Conservation (phyloP, 345 rosid genomes). For the Dipteronia dyeriana region DNA sequence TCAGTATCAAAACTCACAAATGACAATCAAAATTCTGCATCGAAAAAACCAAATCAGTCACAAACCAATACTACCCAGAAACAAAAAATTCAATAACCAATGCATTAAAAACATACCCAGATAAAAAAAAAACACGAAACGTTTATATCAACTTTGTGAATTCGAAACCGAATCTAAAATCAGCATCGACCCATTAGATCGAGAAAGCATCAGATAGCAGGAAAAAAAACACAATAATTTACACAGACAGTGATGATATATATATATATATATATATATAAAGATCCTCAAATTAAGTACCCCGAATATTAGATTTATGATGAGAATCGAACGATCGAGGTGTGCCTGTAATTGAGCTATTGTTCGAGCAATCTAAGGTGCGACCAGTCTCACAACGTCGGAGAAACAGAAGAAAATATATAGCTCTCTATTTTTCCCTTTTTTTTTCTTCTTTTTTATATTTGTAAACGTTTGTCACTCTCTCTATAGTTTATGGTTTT, state of each 20-base stretch:
- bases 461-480: constrained; percentile 5
- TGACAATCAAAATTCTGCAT: constrained; percentile 20
- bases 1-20: constrained; percentile 15
- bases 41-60: constrained; percentile 26
- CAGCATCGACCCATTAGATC: constrained; percentile 25
- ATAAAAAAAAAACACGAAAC: constrained; percentile 1
- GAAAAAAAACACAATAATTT: neutral
- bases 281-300: constrained; percentile 24
- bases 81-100: constrained; percentile 19
- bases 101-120: constrained; percentile 29
- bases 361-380: constrained; percentile 35
- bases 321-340: constrained; percentile 27
- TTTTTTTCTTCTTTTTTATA: neutral
- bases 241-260: neutral
- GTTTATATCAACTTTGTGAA: neutral
- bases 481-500: neutral
- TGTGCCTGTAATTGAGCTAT: constrained; percentile 37
- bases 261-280: too few relatives aligned
- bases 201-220: constrained; percentile 20
- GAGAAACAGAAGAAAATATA: constrained; percentile 21
- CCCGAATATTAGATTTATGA: constrained; percentile 15
- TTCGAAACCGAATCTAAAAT: constrained; percentile 19
- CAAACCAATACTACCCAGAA: constrained; percentile 1
- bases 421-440: neutral
- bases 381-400: constrained; percentile 32